phyloP scores from a whole-genome alignment of 2,329 filamentous ascomycete species.

The Fusarium fujikuroi region DNA sequence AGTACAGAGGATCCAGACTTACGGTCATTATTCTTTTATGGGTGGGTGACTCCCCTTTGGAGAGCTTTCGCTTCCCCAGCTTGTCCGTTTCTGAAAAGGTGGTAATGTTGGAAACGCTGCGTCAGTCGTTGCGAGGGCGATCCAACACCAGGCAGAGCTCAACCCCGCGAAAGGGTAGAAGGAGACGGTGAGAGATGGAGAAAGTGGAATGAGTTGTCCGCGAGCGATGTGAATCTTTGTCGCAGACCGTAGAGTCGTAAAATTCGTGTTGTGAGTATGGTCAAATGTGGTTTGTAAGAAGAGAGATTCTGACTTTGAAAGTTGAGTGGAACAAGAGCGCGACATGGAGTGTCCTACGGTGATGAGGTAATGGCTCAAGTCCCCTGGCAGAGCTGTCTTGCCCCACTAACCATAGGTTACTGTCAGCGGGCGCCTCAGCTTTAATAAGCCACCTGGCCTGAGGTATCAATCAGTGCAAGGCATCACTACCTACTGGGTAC shows the following conservation, averaged over 20 bases:
- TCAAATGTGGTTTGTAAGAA: constrained; percentile 27
- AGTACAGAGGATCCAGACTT: constrained; percentile 48
- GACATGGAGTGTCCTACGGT: constrained; percentile 30
- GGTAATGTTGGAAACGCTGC: constrained; percentile 50
- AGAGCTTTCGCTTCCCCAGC: constrained; percentile 76
- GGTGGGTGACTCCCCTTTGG: constrained; percentile 67
- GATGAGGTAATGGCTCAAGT: constrained; percentile 45
- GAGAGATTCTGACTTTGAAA: constrained; percentile 18
- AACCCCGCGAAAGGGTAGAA: constrained; percentile 49
- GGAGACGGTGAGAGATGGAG: constrained; percentile 20
- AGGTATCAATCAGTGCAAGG: neutral
- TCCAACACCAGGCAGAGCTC: constrained; percentile 52
- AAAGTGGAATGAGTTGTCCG: constrained; percentile 8
- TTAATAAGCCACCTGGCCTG: constrained; percentile 31
- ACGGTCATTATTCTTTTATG: constrained; percentile 72
- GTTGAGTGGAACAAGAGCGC: constrained; percentile 28
- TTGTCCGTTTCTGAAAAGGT: constrained; percentile 54
- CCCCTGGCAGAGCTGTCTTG: constrained; percentile 23
- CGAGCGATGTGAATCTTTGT: constrained; percentile 18
- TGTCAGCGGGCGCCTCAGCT: constrained; percentile 9
- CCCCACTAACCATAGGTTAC: constrained; percentile 6
- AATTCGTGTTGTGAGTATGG: constrained; percentile 15
- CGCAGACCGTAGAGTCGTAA: constrained; percentile 26
- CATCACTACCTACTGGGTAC: too few relatives aligned
- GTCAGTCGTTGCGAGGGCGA: constrained; percentile 40